phyloP scores from a whole-genome alignment of 2,329 filamentous ascomycete genomes.

The Penicillium vulpinum region DNA sequence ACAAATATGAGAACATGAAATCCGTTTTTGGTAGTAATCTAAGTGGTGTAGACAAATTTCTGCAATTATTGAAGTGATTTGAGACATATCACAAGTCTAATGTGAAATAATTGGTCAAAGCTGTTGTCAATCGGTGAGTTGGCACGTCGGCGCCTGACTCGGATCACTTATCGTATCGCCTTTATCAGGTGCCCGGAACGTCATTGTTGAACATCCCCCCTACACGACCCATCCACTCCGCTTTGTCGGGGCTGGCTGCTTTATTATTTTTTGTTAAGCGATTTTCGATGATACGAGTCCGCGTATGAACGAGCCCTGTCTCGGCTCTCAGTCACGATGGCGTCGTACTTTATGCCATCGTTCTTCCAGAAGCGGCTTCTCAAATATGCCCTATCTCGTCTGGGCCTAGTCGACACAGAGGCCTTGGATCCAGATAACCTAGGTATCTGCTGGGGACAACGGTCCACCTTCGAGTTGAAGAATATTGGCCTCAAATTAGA shows the following conservation, averaged over 20 bases:
- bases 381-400: conserved; percentile 76
- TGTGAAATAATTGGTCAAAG: not conserved
- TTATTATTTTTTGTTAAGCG: conserved; percentile 16
- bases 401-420: conserved; percentile 86
- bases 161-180: conserved; percentile 28
- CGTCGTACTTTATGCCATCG: conserved; percentile 71
- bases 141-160: conserved; percentile 22
- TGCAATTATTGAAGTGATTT: not conserved
- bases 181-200: conserved; percentile 30
- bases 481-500: conserved; percentile 80
- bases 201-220: conserved; percentile 28
- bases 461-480: conserved; percentile 79
- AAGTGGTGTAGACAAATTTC: not conserved
- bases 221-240: conserved; percentile 8
- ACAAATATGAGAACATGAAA: not conserved
- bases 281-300: conserved; percentile 30
- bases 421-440: conserved; percentile 82
- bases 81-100: not conserved
- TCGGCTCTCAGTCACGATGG: conserved; percentile 56
- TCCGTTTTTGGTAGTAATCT: not conserved
- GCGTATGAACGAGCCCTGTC: conserved; percentile 28
- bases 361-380: conserved; percentile 84
- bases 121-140: conserved; percentile 4
- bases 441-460: conserved; percentile 78
- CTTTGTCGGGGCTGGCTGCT: conserved; percentile 8